phyloP scores from a whole-genome alignment of 257 asterid genomes.

The Solanum chilense region DNA sequence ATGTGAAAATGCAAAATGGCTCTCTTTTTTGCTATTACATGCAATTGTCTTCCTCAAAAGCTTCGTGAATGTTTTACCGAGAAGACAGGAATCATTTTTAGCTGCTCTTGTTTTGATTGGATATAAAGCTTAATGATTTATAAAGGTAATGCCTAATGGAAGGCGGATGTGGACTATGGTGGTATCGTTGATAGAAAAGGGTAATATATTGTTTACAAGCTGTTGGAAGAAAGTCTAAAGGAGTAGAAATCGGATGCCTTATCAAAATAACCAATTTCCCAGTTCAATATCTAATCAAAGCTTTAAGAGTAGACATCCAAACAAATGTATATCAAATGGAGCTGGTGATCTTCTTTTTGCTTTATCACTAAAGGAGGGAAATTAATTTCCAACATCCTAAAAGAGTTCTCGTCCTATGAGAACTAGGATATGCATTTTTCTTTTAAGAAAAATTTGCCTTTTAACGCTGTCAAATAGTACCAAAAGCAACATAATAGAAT shows the following conservation, averaged over 20 bases:
- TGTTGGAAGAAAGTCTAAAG: neutral
- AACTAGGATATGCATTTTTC: neutral
- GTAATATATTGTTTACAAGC: neutral
- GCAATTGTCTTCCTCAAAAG: neutral
- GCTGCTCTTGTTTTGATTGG: neutral
- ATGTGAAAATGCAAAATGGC: neutral
- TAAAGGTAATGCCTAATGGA: neutral
- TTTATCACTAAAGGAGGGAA: neutral
- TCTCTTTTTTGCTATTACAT: neutral
- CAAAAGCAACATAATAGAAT: neutral
- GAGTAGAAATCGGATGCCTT: neutral
- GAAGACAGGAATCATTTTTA: neutral
- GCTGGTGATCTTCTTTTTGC: neutral
- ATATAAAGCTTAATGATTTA: neutral
- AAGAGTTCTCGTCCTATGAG: neutral
- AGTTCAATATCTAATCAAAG: neutral
- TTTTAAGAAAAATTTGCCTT: neutral
- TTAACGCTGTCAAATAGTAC: neutral
- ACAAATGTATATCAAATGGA: neutral
- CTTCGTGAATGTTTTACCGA: neutral
- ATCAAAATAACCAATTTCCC: neutral
- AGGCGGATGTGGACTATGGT: neutral
- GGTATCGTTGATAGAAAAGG: neutral
- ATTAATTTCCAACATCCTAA: neutral
- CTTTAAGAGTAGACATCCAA: neutral